Evolutionary conservation across 768 basidiomycete genomes (phyloP).

Genomic region (Lanmaoa rubissima): DNA sequence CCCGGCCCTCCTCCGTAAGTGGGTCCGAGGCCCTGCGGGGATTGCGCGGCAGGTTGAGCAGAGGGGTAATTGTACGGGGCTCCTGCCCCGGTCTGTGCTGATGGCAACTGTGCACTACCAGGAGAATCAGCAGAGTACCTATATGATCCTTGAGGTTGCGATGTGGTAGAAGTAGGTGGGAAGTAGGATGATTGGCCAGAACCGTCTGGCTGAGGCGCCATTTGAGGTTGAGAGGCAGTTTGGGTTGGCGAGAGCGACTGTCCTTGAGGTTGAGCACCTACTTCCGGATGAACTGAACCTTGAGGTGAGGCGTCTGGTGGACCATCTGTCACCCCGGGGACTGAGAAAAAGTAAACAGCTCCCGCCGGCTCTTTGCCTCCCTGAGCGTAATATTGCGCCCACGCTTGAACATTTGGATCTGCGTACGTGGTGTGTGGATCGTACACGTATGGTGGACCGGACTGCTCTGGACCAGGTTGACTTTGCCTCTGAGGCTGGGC

Average conservation of each 20-base stretch:
- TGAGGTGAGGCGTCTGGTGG: constrained; percentile 15
- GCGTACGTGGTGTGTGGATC: constrained; percentile 67
- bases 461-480: constrained; percentile 20
- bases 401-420: constrained; percentile 81
- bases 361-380: constrained; percentile 75
- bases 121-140: constrained; percentile 19
- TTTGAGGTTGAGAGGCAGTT: constrained; percentile 17
- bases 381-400: constrained; percentile 83
- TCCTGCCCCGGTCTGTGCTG: constrained; percentile 5
- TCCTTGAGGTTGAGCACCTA: constrained; percentile 9
- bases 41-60: constrained; percentile 15
- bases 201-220: constrained; percentile 11
- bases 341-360: constrained; percentile 75
- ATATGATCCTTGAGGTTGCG: constrained; percentile 23
- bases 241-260: constrained; percentile 19
- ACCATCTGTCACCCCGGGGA: constrained; percentile 67
- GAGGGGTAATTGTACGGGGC: constrained; percentile 19
- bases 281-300: constrained; percentile 5
- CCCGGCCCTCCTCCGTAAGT: constrained; percentile 22
- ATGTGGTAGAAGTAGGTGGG: neutral
- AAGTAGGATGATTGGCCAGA: constrained; percentile 16
- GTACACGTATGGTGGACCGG: constrained; percentile 52
- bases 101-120: neutral
- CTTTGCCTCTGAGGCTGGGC: constrained; percentile 13
- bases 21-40: constrained; percentile 11